These are phyloP conservation scores for Pythium insidiosum DNA, from an alignment of 352 stramenopile species.

Conservation along the genomic window DNA sequence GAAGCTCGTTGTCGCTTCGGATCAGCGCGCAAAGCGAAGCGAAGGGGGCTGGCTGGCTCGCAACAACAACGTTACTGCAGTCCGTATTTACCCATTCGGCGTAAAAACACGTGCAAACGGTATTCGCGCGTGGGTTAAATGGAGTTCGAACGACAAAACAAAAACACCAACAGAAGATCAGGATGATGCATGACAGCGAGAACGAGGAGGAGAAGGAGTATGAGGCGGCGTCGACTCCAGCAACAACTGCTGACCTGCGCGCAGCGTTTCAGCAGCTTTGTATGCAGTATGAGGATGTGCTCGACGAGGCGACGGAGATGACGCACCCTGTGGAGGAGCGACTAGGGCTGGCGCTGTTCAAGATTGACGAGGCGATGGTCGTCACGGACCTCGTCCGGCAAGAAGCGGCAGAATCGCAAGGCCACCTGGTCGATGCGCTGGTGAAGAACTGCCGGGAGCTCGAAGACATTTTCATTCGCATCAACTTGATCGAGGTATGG, in stretches of 20 bases:
- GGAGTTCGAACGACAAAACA: not conserved
- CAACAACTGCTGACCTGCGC: slow-evolving; percentile 22
- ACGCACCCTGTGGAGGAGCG: slow-evolving; percentile 58
- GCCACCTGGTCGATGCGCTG: slow-evolving; percentile 43
- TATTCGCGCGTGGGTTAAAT: no score
- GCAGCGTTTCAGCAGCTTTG: slow-evolving; percentile 50
- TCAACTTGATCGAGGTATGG: slow-evolving; percentile 69
- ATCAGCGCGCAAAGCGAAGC: slow-evolving; percentile 3
- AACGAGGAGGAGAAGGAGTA: not conserved
- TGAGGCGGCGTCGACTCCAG: slow-evolving; percentile 5
- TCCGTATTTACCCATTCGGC: slow-evolving; percentile 12
- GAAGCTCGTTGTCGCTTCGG: no score
- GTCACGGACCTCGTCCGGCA: slow-evolving; percentile 37
- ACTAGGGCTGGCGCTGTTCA: slow-evolving; percentile 71
- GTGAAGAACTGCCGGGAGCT: slow-evolving; percentile 64
- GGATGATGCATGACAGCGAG: slow-evolving; percentile 9
- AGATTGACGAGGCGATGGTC: slow-evolving; percentile 67
- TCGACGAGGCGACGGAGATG: slow-evolving; percentile 48
- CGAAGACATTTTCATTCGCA: slow-evolving; percentile 67
- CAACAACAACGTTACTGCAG: not conserved
- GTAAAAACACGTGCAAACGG: no score
- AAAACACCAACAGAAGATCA: not conserved
- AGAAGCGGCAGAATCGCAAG: slow-evolving; percentile 38
- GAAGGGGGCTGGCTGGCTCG: slow-evolving; percentile 5
- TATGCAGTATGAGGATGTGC: slow-evolving; percentile 55